A percentile compares a stretch with the other conserved stretches of the same genome.
Conservation (phyloP, 139 green algal genomes). For the Tetraselmis striata region DNA sequence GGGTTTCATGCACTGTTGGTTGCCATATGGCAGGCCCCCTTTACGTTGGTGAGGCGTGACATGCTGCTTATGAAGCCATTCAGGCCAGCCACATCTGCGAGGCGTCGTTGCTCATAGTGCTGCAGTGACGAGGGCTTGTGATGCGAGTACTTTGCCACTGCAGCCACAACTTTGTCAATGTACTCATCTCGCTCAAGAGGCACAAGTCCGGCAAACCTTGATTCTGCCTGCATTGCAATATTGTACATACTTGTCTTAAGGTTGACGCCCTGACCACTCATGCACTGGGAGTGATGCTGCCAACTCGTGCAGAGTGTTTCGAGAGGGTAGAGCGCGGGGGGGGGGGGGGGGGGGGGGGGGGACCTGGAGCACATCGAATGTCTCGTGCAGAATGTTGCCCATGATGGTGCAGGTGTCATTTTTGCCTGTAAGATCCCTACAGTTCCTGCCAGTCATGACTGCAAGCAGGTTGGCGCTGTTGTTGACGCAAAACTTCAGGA, state of each 20-base stretch:
- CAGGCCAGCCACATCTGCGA: neutral
- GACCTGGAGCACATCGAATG: neutral
- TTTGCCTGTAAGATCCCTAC: neutral
- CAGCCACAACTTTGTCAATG: neutral
- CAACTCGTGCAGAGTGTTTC: too few species aligned
- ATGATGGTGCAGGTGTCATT: neutral
- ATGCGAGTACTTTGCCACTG: neutral
- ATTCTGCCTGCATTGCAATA: neutral
- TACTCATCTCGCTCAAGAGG: neutral
- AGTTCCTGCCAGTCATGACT: neutral
- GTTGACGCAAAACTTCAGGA: neutral
- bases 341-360: too few species aligned
- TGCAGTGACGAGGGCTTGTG: neutral
- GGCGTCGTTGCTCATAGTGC: neutral
- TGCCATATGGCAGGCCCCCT: neutral
- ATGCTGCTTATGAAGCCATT: neutral
- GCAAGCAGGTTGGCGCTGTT: neutral
- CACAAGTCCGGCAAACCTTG: neutral
- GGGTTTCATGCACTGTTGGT: neutral
- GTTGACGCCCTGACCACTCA: too few species aligned
- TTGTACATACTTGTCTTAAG: too few species aligned
- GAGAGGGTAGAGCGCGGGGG: too few species aligned
- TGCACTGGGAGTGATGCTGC: too few species aligned
- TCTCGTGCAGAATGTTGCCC: neutral
- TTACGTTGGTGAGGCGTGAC: neutral